Evolutionary conservation across 108 stramenopile genomes (phyloP).

Genomic region (Cyclotella baltica): DNA sequence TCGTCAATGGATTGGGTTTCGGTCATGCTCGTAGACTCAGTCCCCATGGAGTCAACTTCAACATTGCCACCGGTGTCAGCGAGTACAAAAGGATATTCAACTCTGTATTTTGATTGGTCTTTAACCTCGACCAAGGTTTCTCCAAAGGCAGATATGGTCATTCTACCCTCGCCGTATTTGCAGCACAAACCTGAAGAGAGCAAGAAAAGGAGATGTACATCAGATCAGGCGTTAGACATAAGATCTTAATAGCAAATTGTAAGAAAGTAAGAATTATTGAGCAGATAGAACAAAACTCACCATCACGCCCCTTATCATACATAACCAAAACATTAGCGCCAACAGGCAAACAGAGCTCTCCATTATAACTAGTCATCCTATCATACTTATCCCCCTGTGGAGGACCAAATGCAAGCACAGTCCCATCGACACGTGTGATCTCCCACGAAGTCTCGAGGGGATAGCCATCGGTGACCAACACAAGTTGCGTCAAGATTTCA

Average conservation of each 20-base stretch:
- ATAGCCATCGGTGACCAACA: slow-evolving; percentile 14
- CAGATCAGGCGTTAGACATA: background rate
- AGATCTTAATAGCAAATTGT: background rate
- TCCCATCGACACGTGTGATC: slow-evolving; percentile 11
- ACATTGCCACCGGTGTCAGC: background rate
- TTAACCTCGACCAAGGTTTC: background rate
- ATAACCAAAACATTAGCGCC: slow-evolving; percentile 23
- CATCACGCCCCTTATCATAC: slow-evolving; percentile 10
- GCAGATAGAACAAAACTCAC: slow-evolving; percentile 1
- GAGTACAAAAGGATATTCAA: slow-evolving; percentile 15
- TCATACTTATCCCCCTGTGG: slow-evolving; percentile 13
- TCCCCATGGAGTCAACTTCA: background rate
- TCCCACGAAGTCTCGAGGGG: slow-evolving; percentile 12
- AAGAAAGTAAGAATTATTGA: background rate
- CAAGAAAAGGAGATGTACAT: background rate
- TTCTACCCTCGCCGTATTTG: slow-evolving; percentile 7
- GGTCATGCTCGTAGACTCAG: background rate
- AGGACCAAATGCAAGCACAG: slow-evolving; percentile 9
- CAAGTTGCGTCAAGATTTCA: slow-evolving; percentile 5
- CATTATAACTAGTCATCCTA: slow-evolving; percentile 21
- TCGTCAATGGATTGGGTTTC: background rate
- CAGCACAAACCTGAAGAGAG: slow-evolving; percentile 12
- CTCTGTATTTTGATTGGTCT: slow-evolving; percentile 8
- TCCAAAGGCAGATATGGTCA: background rate
- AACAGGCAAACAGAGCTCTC: slow-evolving; percentile 20